These are phyloP conservation scores for Calonectria hawksworthii DNA, from an alignment of 2,329 filamentous ascomycete species.

Conservation along the genomic window DNA sequence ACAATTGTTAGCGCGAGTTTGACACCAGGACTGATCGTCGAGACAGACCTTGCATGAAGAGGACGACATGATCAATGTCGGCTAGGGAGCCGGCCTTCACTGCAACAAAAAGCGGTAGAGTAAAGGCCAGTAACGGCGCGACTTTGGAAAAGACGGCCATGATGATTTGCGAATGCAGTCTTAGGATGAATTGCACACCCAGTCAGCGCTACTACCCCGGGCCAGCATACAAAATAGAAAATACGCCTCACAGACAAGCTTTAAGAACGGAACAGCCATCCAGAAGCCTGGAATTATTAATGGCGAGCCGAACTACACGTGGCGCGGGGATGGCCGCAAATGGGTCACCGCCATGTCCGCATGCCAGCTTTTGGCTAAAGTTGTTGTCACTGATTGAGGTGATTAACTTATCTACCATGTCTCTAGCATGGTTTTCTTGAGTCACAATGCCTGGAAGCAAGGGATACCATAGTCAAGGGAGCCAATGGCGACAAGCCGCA, in stretches of 20 bases:
- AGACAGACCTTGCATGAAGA: conserved; percentile 66
- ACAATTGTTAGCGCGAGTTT: background rate
- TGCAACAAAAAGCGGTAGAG: background rate
- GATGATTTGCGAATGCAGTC: background rate
- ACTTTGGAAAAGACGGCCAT: background rate
- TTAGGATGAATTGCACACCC: too few relatives aligned
- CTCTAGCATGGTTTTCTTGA: background rate
- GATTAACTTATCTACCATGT: too few relatives aligned
- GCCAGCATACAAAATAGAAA: background rate
- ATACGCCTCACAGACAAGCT: background rate
- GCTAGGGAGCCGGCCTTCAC: conserved; percentile 4
- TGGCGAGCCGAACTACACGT: background rate
- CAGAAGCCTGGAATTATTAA: background rate
- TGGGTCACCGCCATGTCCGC: background rate
- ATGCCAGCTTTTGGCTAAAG: background rate
- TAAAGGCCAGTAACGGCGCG: background rate
- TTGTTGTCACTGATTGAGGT: background rate
- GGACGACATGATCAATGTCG: conserved; percentile 69
- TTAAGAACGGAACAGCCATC: background rate
- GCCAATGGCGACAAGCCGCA: background rate
- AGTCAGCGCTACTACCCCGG: background rate
- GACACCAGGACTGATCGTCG: background rate
- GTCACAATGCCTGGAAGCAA: background rate
- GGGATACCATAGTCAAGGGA: background rate
- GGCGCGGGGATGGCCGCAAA: background rate